Conservation (phyloP, 176 grass and related monocot genomes). For the Chrysopogon serrulatus region DNA sequence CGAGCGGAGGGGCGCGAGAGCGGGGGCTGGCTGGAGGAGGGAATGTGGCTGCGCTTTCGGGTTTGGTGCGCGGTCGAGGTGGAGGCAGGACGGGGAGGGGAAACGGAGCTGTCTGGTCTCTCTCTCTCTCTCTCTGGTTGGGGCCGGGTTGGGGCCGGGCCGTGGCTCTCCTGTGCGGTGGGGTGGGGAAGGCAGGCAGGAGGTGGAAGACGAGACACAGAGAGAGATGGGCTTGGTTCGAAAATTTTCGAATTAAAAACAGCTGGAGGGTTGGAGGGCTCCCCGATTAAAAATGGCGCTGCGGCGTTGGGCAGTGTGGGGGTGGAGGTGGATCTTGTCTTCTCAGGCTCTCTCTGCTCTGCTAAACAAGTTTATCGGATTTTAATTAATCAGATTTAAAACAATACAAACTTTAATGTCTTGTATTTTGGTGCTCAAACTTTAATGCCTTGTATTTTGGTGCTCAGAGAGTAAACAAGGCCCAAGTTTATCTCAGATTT, state of each 20-base stretch:
- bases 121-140: too few species aligned
- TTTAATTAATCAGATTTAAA: too few species aligned
- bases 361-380: too few species aligned
- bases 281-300: background rate
- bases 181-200: background rate
- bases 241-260: constrained; percentile 57
- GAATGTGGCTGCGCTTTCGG: constrained; percentile 41
- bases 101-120: constrained; percentile 66
- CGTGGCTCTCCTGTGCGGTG: background rate
- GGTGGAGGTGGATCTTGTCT: background rate
- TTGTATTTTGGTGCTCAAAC: too few species aligned
- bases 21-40: background rate
- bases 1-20: background rate
- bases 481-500: too few species aligned
- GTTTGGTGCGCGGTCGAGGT: constrained; percentile 42
- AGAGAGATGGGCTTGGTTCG: constrained; percentile 29
- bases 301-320: background rate
- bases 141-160: background rate
- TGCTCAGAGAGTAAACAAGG: too few species aligned
- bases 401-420: too few species aligned
- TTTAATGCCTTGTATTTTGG: too few species aligned
- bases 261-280: background rate
- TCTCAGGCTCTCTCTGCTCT: background rate
- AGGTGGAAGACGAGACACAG: constrained; percentile 30
- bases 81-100: constrained; percentile 31